Conservation (phyloP, 2,329 filamentous ascomycete genomes). For the Xylariales sp. region DNA sequence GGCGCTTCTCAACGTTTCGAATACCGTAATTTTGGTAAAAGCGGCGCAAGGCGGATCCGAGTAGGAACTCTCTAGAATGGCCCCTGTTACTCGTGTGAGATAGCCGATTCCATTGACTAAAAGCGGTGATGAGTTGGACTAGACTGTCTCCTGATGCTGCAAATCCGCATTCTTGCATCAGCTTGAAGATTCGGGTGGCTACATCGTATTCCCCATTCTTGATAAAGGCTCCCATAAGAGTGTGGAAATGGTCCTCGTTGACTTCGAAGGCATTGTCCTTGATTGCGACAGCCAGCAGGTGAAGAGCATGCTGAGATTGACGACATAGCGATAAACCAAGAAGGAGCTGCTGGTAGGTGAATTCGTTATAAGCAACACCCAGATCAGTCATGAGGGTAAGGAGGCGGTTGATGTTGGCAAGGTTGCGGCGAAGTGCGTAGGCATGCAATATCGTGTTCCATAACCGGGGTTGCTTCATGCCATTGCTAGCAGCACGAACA, state of each 20-base stretch:
- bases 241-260: constrained; percentile 43
- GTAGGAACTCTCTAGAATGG: neutral
- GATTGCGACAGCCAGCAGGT: constrained; percentile 40
- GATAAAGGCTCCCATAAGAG: constrained; percentile 49
- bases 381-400: constrained; percentile 44
- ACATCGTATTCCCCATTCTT: constrained; percentile 38
- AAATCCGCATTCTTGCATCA: constrained; percentile 39
- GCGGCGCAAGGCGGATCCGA: neutral
- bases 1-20: neutral
- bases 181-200: constrained; percentile 35
- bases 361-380: constrained; percentile 41
- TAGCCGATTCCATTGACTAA: constrained; percentile 30
- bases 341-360: constrained; percentile 47
- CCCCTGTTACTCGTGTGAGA: constrained; percentile 11
- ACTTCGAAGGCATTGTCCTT: constrained; percentile 41
- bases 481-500: constrained; percentile 46
- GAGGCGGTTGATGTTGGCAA: constrained; percentile 43
- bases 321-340: constrained; percentile 43
- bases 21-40: constrained; percentile 9
- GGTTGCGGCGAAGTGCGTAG: constrained; percentile 58
- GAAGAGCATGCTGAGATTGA: constrained; percentile 45
- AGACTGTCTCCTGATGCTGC: constrained; percentile 38
- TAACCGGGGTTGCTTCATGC: constrained; percentile 52
- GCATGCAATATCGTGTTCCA: constrained; percentile 77
- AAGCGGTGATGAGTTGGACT: constrained; percentile 38